Evolutionary conservation across 306 rosid genomes (phyloP).

Genomic region (Ormosia semicastrata): DNA sequence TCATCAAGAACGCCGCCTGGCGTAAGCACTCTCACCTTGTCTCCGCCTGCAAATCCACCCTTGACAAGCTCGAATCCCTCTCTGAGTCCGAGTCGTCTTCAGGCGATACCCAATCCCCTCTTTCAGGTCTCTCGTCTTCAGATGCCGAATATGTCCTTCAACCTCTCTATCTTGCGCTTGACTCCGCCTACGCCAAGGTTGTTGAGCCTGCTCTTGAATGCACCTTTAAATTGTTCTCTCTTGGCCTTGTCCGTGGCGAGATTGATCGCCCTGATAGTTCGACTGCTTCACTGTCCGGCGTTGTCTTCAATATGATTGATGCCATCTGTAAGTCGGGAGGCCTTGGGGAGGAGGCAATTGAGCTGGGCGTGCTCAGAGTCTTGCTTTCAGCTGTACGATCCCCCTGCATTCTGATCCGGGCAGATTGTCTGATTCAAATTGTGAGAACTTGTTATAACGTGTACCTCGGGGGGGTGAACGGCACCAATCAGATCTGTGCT

Average conservation of each 20-base stretch:
- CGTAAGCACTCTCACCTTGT: slow-evolving; percentile 96
- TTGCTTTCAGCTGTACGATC: slow-evolving; percentile 85
- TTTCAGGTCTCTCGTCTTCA: slow-evolving; percentile 57
- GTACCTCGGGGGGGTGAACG: slow-evolving; percentile 92
- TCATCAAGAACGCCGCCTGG: slow-evolving; percentile 97
- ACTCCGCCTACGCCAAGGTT: slow-evolving; percentile 77
- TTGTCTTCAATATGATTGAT: slow-evolving; percentile 60
- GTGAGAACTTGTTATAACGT: slow-evolving; percentile 95
- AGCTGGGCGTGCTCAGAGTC: slow-evolving; percentile 76
- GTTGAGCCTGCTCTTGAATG: slow-evolving; percentile 97
- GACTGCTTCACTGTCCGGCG: slow-evolving; percentile 19
- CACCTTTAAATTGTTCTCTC: slow-evolving; percentile 82
- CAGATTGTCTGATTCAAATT: slow-evolving; percentile 72
- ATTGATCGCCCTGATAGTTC: slow-evolving; percentile 50
- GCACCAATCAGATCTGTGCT: slow-evolving; percentile 98
- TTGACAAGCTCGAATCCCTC: slow-evolving; percentile 88
- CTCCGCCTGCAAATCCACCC: slow-evolving; percentile 81
- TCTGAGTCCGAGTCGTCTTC: slow-evolving; percentile 49
- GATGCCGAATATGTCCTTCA: slow-evolving; percentile 78
- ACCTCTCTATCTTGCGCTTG: slow-evolving; percentile 80
- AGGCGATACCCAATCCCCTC: slow-evolving; percentile 50
- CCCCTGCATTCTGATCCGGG: slow-evolving; percentile 73
- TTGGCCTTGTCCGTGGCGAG: slow-evolving; percentile 77
- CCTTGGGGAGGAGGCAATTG: slow-evolving; percentile 81
- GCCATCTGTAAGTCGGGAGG: slow-evolving; percentile 79